Percentiles rank a stretch among this genome's conserved stretches.
phyloP scores from a whole-genome alignment of 768 basidiomycete species.

The Tricholoma furcatifolium region DNA sequence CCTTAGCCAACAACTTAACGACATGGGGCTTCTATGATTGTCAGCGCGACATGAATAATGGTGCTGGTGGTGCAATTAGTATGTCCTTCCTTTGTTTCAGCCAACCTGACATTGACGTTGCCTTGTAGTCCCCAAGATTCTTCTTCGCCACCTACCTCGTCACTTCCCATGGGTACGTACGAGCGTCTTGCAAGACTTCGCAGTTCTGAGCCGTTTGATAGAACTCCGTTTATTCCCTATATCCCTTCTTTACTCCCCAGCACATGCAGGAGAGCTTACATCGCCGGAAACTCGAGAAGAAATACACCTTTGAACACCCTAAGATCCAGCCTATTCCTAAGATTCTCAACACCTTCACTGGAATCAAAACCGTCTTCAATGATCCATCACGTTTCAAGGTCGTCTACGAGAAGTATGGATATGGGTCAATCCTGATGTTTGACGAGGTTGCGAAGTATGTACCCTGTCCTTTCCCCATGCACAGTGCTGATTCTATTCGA shows the following conservation, averaged over 20 bases:
- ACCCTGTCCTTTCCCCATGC: neutral
- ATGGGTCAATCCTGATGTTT: conserved; percentile 39
- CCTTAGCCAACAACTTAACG: conserved; percentile 40
- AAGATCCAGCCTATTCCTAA: conserved; percentile 23
- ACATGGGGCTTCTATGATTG: conserved; percentile 54
- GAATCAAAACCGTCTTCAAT: conserved; percentile 32
- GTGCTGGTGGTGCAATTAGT: conserved; percentile 26
- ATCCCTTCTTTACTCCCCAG: conserved; percentile 45
- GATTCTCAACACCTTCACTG: conserved; percentile 30
- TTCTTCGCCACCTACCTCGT: conserved; percentile 20
- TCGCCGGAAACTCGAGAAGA: conserved; percentile 32
- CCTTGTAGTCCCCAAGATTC: conserved; percentile 17
- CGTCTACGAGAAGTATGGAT: conserved; percentile 36
- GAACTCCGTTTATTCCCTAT: conserved; percentile 18
- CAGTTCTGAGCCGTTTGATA: neutral
- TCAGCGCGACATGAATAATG: conserved; percentile 33
- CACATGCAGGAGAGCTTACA: conserved; percentile 34
- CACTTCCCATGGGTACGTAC: conserved; percentile 19
- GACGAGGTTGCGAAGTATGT: conserved; percentile 33
- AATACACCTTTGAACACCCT: conserved; percentile 45
- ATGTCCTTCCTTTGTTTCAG: neutral
- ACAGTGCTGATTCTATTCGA: neutral
- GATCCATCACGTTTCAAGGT: conserved; percentile 35
- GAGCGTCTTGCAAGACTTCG: neutral
- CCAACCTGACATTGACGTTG: neutral